A percentile compares a stretch with the other conserved stretches of the same genome.
phyloP scores from a whole-genome alignment of 257 asterid genomes.

The Solanum appendiculatum region DNA sequence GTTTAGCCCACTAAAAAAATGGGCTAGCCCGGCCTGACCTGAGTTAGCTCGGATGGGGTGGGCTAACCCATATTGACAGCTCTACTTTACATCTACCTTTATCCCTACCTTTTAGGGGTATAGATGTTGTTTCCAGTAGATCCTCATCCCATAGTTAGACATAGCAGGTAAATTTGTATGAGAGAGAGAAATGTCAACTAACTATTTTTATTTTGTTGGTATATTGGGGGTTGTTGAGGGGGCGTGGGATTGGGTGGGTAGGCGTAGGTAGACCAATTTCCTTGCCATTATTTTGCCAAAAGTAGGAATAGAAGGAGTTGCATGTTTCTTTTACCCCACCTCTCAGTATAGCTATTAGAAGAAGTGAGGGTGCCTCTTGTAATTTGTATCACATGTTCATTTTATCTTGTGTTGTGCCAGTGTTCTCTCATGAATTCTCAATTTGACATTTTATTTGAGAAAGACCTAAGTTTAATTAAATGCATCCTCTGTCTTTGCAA shows the following conservation, averaged over 20 bases:
- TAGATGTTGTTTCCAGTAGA: no score
- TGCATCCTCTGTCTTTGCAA: not conserved
- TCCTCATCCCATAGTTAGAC: no score
- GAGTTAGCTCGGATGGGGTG: no score
- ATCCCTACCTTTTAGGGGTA: no score
- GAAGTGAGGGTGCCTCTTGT: not conserved
- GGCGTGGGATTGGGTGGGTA: not conserved
- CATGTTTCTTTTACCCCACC: not conserved
- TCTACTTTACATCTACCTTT: no score
- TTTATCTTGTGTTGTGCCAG: not conserved
- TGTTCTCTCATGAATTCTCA: not conserved
- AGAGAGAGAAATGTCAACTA: not conserved
- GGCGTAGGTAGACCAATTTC: not conserved
- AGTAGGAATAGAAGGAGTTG: not conserved
- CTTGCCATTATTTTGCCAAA: not conserved
- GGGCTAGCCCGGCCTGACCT: no score
- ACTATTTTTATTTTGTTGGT: no score
- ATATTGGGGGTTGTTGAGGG: not conserved
- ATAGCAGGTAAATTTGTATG: not conserved
- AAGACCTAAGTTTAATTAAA: not conserved
- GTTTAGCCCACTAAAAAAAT: no score
- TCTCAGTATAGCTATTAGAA: not conserved
- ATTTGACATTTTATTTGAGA: not conserved
- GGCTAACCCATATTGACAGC: no score
- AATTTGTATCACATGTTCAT: not conserved